Percentiles rank a stretch among this genome's conserved stretches.
Conservation (phyloP, 306 rosid species). For the Vachellia pachyceras region DNA sequence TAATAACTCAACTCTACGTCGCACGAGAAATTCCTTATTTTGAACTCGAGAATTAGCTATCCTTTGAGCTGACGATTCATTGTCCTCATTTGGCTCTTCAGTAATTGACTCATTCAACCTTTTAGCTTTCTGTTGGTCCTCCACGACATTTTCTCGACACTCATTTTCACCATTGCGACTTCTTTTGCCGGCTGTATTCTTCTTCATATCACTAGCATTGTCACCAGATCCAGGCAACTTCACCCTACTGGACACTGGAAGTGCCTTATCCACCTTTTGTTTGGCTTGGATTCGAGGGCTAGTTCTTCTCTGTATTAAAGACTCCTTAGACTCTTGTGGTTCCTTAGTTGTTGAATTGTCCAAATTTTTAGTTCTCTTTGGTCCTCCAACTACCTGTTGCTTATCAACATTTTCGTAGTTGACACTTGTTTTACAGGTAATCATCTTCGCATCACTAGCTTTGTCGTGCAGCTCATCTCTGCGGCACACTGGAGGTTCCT, state of each 20-base stretch:
- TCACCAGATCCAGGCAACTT: background rate
- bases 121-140: background rate
- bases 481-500: background rate
- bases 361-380: background rate
- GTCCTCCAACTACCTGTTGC: background rate
- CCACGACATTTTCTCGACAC: background rate
- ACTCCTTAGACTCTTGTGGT: background rate
- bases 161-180: background rate
- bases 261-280: background rate
- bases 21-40: conserved; percentile 10
- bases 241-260: background rate
- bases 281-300: conserved; percentile 10
- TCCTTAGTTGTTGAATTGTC: background rate
- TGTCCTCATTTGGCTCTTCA: conserved; percentile 3
- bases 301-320: background rate
- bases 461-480: background rate
- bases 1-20: conserved; percentile 9
- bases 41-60: background rate
- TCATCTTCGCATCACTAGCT: background rate
- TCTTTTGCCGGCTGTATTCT: background rate
- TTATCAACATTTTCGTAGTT: background rate
- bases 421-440: background rate
- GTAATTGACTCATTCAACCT: background rate
- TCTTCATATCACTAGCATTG: background rate
- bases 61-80: background rate